Conservation (phyloP, 257 asterid genomes). For the Petunia secreta region DNA sequence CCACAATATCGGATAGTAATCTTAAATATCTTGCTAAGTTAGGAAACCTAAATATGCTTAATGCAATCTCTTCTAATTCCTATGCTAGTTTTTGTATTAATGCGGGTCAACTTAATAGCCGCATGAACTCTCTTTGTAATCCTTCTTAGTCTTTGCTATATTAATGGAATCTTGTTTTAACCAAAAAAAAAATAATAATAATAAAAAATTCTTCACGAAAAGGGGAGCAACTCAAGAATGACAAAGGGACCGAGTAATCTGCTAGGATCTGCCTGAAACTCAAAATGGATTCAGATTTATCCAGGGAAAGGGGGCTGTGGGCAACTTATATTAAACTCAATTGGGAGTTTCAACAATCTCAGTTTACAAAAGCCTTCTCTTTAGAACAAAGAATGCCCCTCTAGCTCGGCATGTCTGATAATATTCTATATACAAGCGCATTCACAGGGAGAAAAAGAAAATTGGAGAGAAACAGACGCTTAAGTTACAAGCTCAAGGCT, state of each 20-base stretch:
- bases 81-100: too few relatives aligned
- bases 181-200: too few relatives aligned
- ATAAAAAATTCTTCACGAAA: too few relatives aligned
- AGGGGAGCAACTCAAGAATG: not conserved
- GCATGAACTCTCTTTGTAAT: too few relatives aligned
- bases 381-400: not conserved
- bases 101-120: too few relatives aligned
- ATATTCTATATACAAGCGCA: slow-evolving; percentile 20
- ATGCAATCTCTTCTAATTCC: too few relatives aligned
- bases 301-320: not conserved
- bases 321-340: not conserved
- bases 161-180: too few relatives aligned
- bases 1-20: too few relatives aligned
- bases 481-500: slow-evolving; percentile 22
- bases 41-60: too few relatives aligned
- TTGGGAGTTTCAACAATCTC: not conserved
- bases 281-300: not conserved
- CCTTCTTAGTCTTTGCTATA: too few relatives aligned
- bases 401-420: not conserved
- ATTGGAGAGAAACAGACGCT: not conserved
- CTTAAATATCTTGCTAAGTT: too few relatives aligned
- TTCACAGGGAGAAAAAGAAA: not conserved
- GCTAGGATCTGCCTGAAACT: not conserved
- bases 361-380: not conserved
- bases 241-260: not conserved